Evolutionary conservation across 192 early-diverging fungal species (phyloP), one percentile per base, ranked within the genome.

Genomic region (Martensiomyces pterosporus): DNA sequence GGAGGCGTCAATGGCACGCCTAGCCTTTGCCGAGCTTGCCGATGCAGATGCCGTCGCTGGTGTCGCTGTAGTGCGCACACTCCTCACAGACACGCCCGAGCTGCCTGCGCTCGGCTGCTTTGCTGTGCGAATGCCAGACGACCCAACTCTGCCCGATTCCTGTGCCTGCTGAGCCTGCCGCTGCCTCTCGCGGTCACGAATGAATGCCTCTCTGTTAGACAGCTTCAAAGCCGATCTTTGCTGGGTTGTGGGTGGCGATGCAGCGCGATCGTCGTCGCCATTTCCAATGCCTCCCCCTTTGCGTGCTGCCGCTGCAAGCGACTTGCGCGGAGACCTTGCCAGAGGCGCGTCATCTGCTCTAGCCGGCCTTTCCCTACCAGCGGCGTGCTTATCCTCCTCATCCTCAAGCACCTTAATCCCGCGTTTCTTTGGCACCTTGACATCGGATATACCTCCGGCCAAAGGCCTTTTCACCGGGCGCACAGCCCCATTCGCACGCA

Each of bases 171-270:
- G 52, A 8, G 60, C 17, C n/a, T 44, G 19, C n/a, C 66, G 58
- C 45, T 62, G 59, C 22, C 52, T 45, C 50, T 69, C 66, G 52
- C 66, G 58, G 49, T 69, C 66, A 17, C 66, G 66, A 6, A 69
- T 47, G 53, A 69, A 69, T 7, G 49, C 54, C 18, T 60, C 66
- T 35, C 66, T 24, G 37, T 46, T 49, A 13, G 47, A 52, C 15
- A 24, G 38, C 25, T 13, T 26, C 25, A 5, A 24, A 13, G 27
- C 9, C 29, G 29, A 32, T 12, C n/a, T n/a, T n/a, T n/a, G n/a
- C n/a, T n/a, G n/a, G n/a, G n/a, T n/a, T n/a, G n/a, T n/a, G n/a
- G n/a, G n/a, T n/a, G n/a, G n/a, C n/a, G n/a, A n/a, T n/a, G n/a
- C n/a, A n/a, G n/a, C n/a, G n/a, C n/a, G n/a, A n/a, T n/a, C n/a